Conservation (phyloP, 108 stramenopile genomes). For the Pseudonitzschia multiseries region DNA sequence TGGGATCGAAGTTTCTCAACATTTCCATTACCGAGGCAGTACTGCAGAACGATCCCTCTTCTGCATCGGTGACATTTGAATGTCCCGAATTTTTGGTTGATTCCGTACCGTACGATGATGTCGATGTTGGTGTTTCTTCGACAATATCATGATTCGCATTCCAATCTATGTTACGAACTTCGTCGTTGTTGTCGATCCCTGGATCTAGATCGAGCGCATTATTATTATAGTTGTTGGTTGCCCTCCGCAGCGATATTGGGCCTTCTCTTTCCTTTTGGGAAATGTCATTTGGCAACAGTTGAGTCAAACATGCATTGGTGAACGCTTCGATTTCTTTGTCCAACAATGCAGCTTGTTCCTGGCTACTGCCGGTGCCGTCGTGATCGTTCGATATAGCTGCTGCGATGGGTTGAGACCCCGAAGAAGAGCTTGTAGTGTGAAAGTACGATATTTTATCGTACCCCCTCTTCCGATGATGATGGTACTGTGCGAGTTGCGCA, state of each 20-base stretch:
- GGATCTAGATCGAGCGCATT: conserved; percentile 13
- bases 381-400: neutral
- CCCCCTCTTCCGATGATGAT: neutral
- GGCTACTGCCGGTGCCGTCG: neutral
- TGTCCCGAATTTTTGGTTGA: neutral
- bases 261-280: neutral
- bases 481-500: neutral
- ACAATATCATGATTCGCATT: neutral
- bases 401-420: neutral
- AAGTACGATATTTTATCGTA: neutral
- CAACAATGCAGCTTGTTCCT: neutral
- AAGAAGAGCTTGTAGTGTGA: neutral
- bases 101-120: neutral
- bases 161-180: conserved; percentile 3
- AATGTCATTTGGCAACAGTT: conserved; percentile 1
- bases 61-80: neutral
- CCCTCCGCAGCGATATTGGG: neutral
- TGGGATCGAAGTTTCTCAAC: conserved; percentile 29
- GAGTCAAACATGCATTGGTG: conserved; percentile 4
- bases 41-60: neutral
- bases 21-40: conserved; percentile 27
- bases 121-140: neutral
- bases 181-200: conserved; percentile 10
- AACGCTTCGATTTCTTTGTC: neutral
- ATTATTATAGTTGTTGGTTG: neutral